A percentile compares a stretch with the other conserved stretches of the same genome.
These are phyloP conservation scores for Colletotrichum tofieldiae DNA, from an alignment of 2,329 filamentous ascomycete species.

Conservation along the genomic window DNA sequence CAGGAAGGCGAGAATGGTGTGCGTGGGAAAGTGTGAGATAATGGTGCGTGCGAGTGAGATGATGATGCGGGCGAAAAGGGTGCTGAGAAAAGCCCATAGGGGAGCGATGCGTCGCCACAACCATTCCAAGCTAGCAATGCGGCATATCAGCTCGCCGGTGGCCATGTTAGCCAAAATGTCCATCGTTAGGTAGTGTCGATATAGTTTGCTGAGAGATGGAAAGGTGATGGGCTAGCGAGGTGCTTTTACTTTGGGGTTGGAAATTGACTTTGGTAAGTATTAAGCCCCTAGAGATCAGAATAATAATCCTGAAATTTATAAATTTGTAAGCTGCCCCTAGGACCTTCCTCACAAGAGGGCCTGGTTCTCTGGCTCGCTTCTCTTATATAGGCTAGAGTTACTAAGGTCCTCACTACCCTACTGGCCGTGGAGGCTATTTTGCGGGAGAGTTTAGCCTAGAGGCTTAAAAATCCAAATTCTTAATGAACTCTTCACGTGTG, in stretches of 20 bases:
- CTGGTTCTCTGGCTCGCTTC: background rate
- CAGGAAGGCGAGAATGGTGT: background rate
- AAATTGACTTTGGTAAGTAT: background rate
- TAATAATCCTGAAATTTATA: background rate
- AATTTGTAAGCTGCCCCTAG: background rate
- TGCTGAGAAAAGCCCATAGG: background rate
- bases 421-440: background rate
- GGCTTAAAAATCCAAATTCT: background rate
- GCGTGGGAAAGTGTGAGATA: background rate
- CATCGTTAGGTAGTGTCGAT: background rate
- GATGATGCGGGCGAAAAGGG: background rate
- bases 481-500: background rate
- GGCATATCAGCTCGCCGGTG: background rate
- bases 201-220: background rate
- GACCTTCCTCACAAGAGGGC: background rate
- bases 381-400: background rate
- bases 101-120: background rate
- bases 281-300: background rate
- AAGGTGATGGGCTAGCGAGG: background rate
- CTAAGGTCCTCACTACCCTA: background rate
- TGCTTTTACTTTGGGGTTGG: background rate
- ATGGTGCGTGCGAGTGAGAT: background rate
- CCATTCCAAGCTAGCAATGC: background rate
- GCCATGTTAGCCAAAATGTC: background rate
- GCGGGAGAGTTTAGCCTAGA: background rate